A percentile compares a stretch with the other conserved stretches of the same genome.
phyloP scores from a whole-genome alignment of 768 basidiomycete species.

The Hygrocybe coccinea region DNA sequence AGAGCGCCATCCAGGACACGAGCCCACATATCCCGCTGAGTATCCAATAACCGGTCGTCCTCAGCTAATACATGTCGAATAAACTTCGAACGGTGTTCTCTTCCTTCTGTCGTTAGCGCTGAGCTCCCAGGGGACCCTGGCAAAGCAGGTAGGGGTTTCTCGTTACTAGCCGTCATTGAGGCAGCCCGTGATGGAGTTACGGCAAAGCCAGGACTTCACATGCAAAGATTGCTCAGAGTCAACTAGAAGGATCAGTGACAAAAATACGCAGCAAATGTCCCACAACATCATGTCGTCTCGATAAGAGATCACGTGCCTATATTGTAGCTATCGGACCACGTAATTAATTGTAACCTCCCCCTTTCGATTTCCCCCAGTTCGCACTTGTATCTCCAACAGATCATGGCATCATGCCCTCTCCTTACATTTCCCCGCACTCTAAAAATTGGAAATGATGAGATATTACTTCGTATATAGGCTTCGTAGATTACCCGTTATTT shows the following conservation, averaged over 20 bases:
- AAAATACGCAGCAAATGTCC: no score
- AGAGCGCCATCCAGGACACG: constrained; percentile 43
- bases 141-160: constrained; percentile 12
- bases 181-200: not conserved
- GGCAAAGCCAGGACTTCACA: no score
- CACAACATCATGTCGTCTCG: no score
- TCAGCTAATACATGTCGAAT: constrained; percentile 40
- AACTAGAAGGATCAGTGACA: no score
- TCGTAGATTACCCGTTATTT: constrained; percentile 89
- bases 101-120: constrained; percentile 35
- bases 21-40: constrained; percentile 40
- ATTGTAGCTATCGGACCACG: no score
- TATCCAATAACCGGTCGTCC: constrained; percentile 26
- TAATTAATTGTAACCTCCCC: no score
- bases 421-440: constrained; percentile 62
- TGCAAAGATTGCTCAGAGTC: no score
- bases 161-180: not conserved
- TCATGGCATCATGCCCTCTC: not conserved
- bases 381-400: no score
- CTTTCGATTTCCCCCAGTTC: no score
- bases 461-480: no score
- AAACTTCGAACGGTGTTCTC: constrained; percentile 37
- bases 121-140: not conserved
- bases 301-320: no score
- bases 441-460: not conserved